phyloP scores from a whole-genome alignment of 2,329 filamentous ascomycete species.

The Cercospora sp. region DNA sequence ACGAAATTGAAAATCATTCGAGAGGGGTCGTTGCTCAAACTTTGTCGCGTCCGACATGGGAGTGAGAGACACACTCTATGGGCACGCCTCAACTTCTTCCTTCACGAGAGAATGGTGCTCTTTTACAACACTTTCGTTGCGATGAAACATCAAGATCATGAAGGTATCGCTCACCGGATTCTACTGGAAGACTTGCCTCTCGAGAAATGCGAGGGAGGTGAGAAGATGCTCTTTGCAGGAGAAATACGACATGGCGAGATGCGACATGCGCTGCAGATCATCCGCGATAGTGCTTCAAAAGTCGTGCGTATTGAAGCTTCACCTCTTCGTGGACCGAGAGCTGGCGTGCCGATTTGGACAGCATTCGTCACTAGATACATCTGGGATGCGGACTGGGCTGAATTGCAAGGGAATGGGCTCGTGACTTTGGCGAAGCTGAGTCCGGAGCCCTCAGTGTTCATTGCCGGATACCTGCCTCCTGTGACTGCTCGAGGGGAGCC shows the following conservation, averaged over 20 bases:
- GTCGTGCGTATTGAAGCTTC: constrained; percentile 60
- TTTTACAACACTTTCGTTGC: constrained; percentile 60
- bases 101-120: constrained; percentile 59
- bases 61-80: constrained; percentile 45
- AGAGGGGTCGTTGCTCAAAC: constrained; percentile 42
- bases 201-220: constrained; percentile 33
- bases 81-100: constrained; percentile 56
- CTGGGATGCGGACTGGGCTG: constrained; percentile 51
- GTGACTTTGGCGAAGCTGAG: constrained; percentile 50
- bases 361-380: constrained; percentile 52
- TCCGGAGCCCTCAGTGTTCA: constrained; percentile 54
- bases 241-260: constrained; percentile 55
- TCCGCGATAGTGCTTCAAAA: constrained; percentile 52
- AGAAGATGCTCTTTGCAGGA: constrained; percentile 53
- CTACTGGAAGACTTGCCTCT: constrained; percentile 53
- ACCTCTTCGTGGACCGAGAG: constrained; percentile 53
- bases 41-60: constrained; percentile 31
- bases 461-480: constrained; percentile 51
- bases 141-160: constrained; percentile 57
- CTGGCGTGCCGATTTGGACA: constrained; percentile 61
- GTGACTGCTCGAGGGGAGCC: constrained; percentile 25
- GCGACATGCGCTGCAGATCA: constrained; percentile 57
- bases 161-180: constrained; percentile 38
- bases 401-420: constrained; percentile 37
- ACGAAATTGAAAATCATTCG: constrained; percentile 49